A percentile compares a stretch with the other conserved stretches of the same genome.
These are phyloP conservation scores for Endocarpon pusillum DNA, from an alignment of 495 filamentous ascomycete genomes.

Conservation along the genomic window DNA sequence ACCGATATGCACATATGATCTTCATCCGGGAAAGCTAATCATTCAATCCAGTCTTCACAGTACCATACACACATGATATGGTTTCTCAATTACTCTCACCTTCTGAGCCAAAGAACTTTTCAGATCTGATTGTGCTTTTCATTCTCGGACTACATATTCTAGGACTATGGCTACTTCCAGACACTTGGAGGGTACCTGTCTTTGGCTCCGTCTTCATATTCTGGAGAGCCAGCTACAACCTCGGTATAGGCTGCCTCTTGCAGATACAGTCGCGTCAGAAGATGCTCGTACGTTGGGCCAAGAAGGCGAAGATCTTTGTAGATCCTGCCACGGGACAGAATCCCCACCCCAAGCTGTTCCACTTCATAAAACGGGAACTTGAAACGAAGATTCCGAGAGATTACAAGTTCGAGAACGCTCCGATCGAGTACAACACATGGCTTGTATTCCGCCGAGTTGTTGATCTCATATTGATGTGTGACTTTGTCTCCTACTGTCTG, in stretches of 20 bases:
- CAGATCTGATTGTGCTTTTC: conserved; percentile 67
- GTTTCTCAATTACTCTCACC: conserved; percentile 92
- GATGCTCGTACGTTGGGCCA: conserved; percentile 74
- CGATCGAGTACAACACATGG: conserved; percentile 98
- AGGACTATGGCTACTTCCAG: conserved; percentile 53
- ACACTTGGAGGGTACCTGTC: conserved; percentile 45
- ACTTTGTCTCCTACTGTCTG: conserved; percentile 89
- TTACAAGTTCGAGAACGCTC: conserved; percentile 84
- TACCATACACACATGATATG: conserved; percentile 96
- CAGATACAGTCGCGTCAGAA: conserved; percentile 79
- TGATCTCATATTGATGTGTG: conserved; percentile 93
- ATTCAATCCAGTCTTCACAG: conserved; percentile 62
- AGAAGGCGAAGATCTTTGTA: conserved; percentile 70
- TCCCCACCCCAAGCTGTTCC: conserved; percentile 63
- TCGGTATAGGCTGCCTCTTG: conserved; percentile 80
- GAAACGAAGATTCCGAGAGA: conserved; percentile 87
- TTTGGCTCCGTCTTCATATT: conserved; percentile 74
- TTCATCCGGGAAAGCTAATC: background rate
- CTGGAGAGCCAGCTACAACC: conserved; percentile 86
- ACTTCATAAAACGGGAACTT: conserved; percentile 68
- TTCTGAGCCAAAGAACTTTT: conserved; percentile 86
- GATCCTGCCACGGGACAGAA: conserved; percentile 63
- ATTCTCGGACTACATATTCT: conserved; percentile 59
- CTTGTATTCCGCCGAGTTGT: conserved; percentile 87
- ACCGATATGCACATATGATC: background rate